These are phyloP conservation scores for Prunus salicina DNA, from an alignment of 306 rosid species.

Conservation along the genomic window DNA sequence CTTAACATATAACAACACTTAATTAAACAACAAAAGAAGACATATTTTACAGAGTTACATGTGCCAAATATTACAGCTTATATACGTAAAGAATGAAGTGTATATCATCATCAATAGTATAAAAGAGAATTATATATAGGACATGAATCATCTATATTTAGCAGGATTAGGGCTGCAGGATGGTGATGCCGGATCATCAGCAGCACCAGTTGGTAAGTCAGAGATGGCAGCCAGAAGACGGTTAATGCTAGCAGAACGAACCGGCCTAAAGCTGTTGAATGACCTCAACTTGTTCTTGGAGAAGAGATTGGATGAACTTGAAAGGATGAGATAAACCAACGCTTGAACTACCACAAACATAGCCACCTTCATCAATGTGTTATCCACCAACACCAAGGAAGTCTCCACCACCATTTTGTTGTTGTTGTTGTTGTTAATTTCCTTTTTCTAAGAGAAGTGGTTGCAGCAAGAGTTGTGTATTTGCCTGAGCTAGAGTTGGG, in stretches of 20 bases:
- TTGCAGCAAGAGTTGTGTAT: background rate
- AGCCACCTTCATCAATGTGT: conserved; percentile 17
- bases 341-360: conserved; percentile 29
- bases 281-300: conserved; percentile 21
- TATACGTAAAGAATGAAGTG: background rate
- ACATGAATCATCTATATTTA: background rate
- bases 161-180: background rate
- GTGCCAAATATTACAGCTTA: background rate
- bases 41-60: background rate
- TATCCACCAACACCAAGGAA: background rate
- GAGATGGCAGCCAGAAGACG: conserved; percentile 22
- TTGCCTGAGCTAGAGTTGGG: background rate
- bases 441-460: background rate
- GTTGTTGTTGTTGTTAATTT: background rate
- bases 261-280: conserved; percentile 18
- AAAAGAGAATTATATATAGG: background rate
- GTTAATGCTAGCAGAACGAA: conserved; percentile 17
- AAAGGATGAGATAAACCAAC: conserved; percentile 25
- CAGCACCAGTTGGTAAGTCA: background rate
- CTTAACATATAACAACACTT: background rate
- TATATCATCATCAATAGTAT: background rate
- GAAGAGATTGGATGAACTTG: conserved; percentile 28
- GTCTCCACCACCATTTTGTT: background rate
- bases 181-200: background rate
- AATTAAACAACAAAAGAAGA: background rate